phyloP scores from a whole-genome alignment of 2,329 filamentous ascomycete genomes.

The Alternaria sp. region DNA sequence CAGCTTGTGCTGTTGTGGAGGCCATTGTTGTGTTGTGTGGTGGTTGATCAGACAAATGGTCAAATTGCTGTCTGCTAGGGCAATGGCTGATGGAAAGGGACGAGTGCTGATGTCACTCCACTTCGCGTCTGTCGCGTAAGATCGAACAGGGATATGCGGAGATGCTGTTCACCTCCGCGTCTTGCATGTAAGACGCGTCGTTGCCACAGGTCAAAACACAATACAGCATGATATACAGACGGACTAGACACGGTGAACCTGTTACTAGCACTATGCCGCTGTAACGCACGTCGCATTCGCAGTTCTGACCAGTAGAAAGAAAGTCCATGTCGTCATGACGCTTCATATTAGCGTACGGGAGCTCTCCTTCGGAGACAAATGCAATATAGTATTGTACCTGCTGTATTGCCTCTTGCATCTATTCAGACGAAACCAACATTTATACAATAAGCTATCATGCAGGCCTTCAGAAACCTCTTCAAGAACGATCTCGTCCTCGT shows the following conservation, averaged over 20 bases:
- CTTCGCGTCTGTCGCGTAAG: slow-evolving; percentile 23
- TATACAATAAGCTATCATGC: background rate
- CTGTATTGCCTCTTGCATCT: background rate
- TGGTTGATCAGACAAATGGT: background rate
- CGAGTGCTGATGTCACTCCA: slow-evolving; percentile 47
- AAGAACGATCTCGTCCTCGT: slow-evolving; percentile 15
- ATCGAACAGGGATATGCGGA: slow-evolving; percentile 33
- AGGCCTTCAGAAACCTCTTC: slow-evolving; percentile 13
- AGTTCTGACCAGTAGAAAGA: background rate
- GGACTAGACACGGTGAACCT: background rate
- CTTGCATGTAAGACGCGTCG: background rate
- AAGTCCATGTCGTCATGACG: slow-evolving; percentile 1
- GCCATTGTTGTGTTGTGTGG: slow-evolving; percentile 51
- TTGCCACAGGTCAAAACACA: background rate
- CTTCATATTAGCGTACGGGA: background rate
- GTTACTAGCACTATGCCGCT: background rate
- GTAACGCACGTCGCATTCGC: background rate
- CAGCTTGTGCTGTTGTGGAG: slow-evolving; percentile 60
- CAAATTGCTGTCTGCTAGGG: background rate
- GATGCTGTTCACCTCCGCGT: slow-evolving; percentile 10
- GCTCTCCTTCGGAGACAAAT: background rate
- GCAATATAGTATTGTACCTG: background rate
- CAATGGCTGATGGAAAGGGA: slow-evolving; percentile 9
- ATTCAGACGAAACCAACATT: background rate
- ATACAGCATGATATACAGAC: background rate